Percentiles rank a stretch among this genome's conserved stretches.
These are phyloP conservation scores for Theileria orientalis DNA, from an alignment of 169 alveolate genomes.

Conservation along the genomic window DNA sequence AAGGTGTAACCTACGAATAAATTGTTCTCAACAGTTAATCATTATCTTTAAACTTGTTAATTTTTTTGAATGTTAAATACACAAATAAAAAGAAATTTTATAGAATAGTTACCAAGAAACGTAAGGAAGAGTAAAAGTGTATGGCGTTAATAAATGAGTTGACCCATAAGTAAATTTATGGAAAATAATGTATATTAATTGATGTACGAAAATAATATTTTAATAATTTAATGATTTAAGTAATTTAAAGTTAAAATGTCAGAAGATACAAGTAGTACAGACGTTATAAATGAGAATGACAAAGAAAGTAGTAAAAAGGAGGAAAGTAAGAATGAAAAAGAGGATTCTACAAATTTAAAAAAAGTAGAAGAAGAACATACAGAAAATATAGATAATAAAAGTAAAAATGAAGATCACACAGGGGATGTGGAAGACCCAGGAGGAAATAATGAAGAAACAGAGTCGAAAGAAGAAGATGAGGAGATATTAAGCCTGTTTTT, in stretches of 20 bases:
- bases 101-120: background rate
- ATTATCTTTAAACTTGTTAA: constrained; percentile 1
- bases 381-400: background rate
- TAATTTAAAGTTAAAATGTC: background rate
- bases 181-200: too few relatives aligned
- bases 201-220: too few relatives aligned
- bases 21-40: too few relatives aligned
- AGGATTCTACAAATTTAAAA: background rate
- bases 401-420: background rate
- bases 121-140: background rate
- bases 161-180: too few relatives aligned
- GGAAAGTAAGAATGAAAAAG: too few relatives aligned
- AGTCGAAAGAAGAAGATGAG: constrained; percentile 20
- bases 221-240: too few relatives aligned
- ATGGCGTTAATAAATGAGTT: background rate
- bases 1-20: constrained; percentile 85
- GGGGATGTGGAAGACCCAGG: background rate
- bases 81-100: background rate
- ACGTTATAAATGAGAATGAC: background rate
- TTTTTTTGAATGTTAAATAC: background rate
- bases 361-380: background rate
- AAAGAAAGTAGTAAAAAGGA: too few relatives aligned
- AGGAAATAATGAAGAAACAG: constrained; percentile 7
- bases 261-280: background rate
- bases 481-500: constrained; percentile 47